Percentiles rank a stretch among this genome's conserved stretches.
Evolutionary conservation across 768 basidiomycete genomes (phyloP).

Genomic region (Bullera alba): DNA sequence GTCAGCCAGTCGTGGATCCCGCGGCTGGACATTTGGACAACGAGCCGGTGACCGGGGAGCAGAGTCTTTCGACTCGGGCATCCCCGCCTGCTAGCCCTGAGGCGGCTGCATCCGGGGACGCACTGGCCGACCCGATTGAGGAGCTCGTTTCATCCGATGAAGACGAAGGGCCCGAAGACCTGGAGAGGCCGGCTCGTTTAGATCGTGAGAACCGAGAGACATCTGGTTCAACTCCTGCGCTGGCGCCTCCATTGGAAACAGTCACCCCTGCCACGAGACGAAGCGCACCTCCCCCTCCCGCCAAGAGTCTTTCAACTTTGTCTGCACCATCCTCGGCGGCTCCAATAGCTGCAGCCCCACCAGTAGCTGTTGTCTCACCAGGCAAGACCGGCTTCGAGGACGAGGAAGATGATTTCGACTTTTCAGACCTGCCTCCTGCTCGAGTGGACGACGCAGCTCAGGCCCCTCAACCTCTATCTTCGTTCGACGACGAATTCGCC

Average conservation of each 20-base stretch:
- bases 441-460: conserved; percentile 18
- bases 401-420: conserved; percentile 44
- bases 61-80: too few species aligned
- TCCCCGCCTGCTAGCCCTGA: too few species aligned
- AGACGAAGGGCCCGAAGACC: conserved; percentile 46
- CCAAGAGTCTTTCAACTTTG: background rate
- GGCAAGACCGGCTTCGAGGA: too few species aligned
- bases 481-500: conserved; percentile 45
- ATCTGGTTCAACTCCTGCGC: conserved; percentile 14
- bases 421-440: conserved; percentile 36
- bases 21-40: too few species aligned
- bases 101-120: too few species aligned
- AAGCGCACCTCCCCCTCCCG: background rate
- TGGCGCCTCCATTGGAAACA: conserved; percentile 9
- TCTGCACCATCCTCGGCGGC: background rate
- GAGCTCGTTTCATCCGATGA: too few species aligned
- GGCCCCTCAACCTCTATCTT: background rate
- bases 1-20: too few species aligned
- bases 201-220: background rate
- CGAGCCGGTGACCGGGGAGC: too few species aligned
- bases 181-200: conserved; percentile 27
- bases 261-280: background rate
- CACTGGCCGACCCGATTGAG: too few species aligned
- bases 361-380: conserved; percentile 24
- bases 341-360: conserved; percentile 9